Evolutionary conservation across 2,329 filamentous ascomycete genomes (phyloP).

Genomic region (Diaporthe sp.): DNA sequence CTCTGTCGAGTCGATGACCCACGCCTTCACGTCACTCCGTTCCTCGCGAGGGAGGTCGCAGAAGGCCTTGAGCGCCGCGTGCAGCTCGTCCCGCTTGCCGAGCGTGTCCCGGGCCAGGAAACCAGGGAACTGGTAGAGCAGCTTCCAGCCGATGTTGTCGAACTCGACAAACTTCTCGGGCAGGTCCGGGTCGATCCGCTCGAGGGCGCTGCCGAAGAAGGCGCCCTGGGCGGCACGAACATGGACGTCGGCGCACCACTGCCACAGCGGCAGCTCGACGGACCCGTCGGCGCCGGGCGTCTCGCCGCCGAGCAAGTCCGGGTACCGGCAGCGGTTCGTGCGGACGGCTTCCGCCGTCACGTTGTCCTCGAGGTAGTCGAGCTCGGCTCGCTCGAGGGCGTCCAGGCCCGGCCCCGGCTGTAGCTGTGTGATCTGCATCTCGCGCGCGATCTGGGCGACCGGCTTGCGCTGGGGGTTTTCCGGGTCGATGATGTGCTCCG

Average conservation of each 20-base stretch:
- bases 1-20: not conserved
- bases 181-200: not conserved
- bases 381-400: not conserved
- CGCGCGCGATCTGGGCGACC: not conserved
- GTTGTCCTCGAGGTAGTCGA: not conserved
- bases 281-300: not conserved
- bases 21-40: not conserved
- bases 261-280: not conserved
- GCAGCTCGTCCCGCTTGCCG: not conserved
- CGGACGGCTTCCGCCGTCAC: not conserved
- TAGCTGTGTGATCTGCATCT: not conserved
- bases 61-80: not conserved
- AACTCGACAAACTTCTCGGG: not conserved
- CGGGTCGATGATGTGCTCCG: not conserved
- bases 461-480: not conserved
- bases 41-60: not conserved
- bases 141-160: not conserved
- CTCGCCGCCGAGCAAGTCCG: not conserved
- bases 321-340: not conserved
- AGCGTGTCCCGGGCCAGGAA: not conserved
- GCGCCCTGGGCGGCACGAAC: not conserved
- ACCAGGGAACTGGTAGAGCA: not conserved
- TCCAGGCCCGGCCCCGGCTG: not conserved
- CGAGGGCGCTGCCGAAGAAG: not conserved
- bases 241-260: not conserved